Evolutionary conservation across 371 early-diverging fungal species (phyloP).

Genomic region (Rhizopus delemar): DNA sequence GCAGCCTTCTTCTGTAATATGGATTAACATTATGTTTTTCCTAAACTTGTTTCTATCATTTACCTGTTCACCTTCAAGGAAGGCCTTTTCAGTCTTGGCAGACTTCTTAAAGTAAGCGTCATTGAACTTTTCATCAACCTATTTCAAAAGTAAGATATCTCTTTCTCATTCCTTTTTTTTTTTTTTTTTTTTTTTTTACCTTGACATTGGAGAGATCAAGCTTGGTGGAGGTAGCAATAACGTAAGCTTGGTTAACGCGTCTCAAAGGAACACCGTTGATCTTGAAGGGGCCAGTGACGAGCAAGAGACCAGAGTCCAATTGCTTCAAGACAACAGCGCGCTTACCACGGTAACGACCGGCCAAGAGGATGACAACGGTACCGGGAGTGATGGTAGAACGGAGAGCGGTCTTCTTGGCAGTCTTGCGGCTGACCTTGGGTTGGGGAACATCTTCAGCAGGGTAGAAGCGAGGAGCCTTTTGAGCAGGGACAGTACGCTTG

Average conservation of each 20-base stretch:
- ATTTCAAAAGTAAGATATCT: background rate
- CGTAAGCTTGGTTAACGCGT: conserved; percentile 98
- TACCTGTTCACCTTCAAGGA: conserved; percentile 78
- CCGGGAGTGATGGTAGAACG: conserved; percentile 94
- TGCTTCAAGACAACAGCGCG: conserved; percentile 98
- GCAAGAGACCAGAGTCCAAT: conserved; percentile 90
- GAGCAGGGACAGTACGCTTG: conserved; percentile 72
- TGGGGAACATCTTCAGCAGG: conserved; percentile 82
- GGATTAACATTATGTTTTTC: too few species aligned
- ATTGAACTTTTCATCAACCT: conserved; percentile 79
- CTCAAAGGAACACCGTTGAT: conserved; percentile 97
- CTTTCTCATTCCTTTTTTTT: too few species aligned
- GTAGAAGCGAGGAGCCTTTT: conserved; percentile 81
- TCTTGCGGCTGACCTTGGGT: conserved; percentile 85
- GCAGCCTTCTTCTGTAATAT: conserved; percentile 59
- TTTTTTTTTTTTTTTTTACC: conserved; percentile 35
- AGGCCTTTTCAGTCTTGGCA: conserved; percentile 81
- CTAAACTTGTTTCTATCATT: background rate
- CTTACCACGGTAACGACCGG: conserved; percentile 97
- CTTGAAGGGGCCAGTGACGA: conserved; percentile 97
- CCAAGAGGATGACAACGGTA: conserved; percentile 94
- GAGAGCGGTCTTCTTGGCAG: conserved; percentile 70
- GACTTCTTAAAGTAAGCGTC: conserved; percentile 91
- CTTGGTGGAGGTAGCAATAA: conserved; percentile 97
- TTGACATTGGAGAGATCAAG: conserved; percentile 80